phyloP scores from a whole-genome alignment of 1,284 basidiomycete species.

The Rhodotorula sp. region DNA sequence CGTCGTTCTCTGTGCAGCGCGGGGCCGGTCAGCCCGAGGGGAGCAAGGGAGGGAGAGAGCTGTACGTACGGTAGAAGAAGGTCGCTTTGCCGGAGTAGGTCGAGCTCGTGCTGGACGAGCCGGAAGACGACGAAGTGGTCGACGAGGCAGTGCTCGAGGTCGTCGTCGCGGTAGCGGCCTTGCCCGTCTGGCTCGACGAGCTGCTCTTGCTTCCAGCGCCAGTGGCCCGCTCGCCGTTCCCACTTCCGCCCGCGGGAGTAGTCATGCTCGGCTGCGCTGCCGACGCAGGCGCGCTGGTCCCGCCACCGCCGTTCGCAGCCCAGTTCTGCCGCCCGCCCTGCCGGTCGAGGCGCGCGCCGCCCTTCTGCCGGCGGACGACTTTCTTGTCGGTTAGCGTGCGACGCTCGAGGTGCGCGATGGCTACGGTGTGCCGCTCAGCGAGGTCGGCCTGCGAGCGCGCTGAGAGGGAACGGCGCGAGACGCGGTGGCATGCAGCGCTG shows the following conservation, averaged over 20 bases:
- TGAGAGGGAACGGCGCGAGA: not conserved
- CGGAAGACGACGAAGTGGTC: conserved; percentile 15
- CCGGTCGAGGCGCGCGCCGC: not conserved
- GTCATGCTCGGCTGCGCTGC: not conserved
- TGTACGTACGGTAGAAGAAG: conserved; percentile 58
- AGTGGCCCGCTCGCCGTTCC: not conserved
- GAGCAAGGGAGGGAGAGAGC: not conserved
- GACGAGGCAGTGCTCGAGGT: not conserved
- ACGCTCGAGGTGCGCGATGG: not conserved
- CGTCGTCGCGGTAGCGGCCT: not conserved
- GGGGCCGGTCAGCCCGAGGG: no score
- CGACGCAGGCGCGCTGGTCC: not conserved
- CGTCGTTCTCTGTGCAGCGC: not conserved
- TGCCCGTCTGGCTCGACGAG: not conserved
- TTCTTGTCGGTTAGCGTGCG: not conserved
- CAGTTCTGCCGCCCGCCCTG: not conserved
- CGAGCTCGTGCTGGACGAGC: conserved; percentile 21
- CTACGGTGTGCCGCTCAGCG: no score
- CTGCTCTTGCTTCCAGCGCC: not conserved
- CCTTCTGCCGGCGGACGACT: conserved; percentile 14
- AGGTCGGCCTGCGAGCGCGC: not conserved
- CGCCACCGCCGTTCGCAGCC: not conserved
- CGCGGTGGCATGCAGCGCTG: not conserved
- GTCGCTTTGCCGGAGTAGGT: conserved; percentile 57
- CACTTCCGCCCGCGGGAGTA: not conserved